Percentiles rank a stretch among this genome's conserved stretches.
phyloP scores from a whole-genome alignment of 2,329 filamentous ascomycete species.

The Ceratocystis albifundus region DNA sequence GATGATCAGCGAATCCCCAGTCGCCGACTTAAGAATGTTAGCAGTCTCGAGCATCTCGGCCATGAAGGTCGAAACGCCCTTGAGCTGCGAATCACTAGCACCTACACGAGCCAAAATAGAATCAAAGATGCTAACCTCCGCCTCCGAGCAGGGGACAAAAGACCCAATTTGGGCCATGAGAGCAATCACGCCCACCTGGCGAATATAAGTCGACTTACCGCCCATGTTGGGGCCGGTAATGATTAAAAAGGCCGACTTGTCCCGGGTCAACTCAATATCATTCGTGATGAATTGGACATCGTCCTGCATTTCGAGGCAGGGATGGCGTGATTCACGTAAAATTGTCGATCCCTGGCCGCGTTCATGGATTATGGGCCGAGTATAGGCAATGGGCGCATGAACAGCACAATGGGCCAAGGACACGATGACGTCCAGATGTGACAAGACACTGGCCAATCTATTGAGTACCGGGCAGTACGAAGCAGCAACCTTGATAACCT shows the following conservation, averaged over 20 bases:
- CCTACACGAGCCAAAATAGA: slow-evolving; percentile 93
- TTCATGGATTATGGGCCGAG: slow-evolving; percentile 78
- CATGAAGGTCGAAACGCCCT: slow-evolving; percentile 98
- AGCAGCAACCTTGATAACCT: slow-evolving; percentile 84
- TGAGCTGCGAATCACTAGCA: slow-evolving; percentile 90
- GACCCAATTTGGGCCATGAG: slow-evolving; percentile 95
- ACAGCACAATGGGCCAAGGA: slow-evolving; percentile 87
- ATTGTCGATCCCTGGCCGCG: slow-evolving; percentile 80
- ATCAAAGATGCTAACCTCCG: slow-evolving; percentile 91
- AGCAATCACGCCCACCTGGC: slow-evolving; percentile 91
- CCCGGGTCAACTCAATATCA: slow-evolving; percentile 70
- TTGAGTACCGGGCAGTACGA: slow-evolving; percentile 93
- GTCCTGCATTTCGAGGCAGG: slow-evolving; percentile 97
- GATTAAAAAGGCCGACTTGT: slow-evolving; percentile 79
- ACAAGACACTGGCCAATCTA: slow-evolving; percentile 73
- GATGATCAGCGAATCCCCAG: slow-evolving; percentile 89
- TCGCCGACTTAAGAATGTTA: slow-evolving; percentile 95
- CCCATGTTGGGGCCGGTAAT: slow-evolving; percentile 99
- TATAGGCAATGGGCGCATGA: slow-evolving; percentile 83
- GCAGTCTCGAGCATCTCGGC: slow-evolving; percentile 98
- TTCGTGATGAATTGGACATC: slow-evolving; percentile 98
- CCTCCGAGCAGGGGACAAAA: slow-evolving; percentile 84
- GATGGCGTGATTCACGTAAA: slow-evolving; percentile 86
- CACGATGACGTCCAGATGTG: slow-evolving; percentile 90
- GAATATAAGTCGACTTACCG: slow-evolving; percentile 95